Conservation (phyloP, 306 rosid species). For the Hippophae gyantsensis region DNA sequence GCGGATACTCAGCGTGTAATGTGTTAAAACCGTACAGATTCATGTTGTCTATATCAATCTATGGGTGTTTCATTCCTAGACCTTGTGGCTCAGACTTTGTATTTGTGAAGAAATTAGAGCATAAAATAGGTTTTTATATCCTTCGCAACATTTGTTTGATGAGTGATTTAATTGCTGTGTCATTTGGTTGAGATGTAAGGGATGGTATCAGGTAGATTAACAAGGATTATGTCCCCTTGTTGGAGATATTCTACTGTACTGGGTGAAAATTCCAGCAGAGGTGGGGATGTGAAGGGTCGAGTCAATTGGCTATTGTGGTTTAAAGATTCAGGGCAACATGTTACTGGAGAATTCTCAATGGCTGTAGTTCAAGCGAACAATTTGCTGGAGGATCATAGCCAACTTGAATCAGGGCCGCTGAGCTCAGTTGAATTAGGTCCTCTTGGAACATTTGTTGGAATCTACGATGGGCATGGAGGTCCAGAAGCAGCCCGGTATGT, state of each 20-base stretch:
- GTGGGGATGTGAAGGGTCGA: slow-evolving; percentile 55
- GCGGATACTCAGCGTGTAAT: slow-evolving; percentile 32
- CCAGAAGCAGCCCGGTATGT: slow-evolving; percentile 83
- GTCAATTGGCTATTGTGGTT: slow-evolving; percentile 70
- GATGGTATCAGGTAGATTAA: slow-evolving; percentile 64
- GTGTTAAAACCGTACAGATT: slow-evolving; percentile 35
- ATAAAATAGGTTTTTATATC: slow-evolving; percentile 25
- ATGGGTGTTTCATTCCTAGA: slow-evolving; percentile 53
- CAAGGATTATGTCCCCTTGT: slow-evolving; percentile 67
- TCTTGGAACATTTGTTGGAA: slow-evolving; percentile 77
- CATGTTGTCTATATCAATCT: slow-evolving; percentile 47
- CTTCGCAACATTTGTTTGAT: slow-evolving; percentile 24
- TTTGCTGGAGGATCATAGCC: slow-evolving; percentile 89
- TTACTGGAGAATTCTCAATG: slow-evolving; percentile 84
- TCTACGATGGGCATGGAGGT: slow-evolving; percentile 97
- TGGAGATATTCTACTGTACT: slow-evolving; percentile 42
- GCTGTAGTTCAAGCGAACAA: slow-evolving; percentile 93
- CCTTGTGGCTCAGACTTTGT: slow-evolving; percentile 32
- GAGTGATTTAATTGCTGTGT: slow-evolving; percentile 42
- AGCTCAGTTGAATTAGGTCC: slow-evolving; percentile 45
- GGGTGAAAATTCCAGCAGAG: slow-evolving; percentile 48
- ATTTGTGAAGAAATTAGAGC: slow-evolving; percentile 35
- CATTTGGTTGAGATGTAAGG: slow-evolving; percentile 70
- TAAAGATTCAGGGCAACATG: slow-evolving; percentile 68
- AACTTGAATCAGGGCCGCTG: slow-evolving; percentile 82